Base-by-base conservation (phyloP, 345 rosid species). In the Litchi chinensis region DNA sequence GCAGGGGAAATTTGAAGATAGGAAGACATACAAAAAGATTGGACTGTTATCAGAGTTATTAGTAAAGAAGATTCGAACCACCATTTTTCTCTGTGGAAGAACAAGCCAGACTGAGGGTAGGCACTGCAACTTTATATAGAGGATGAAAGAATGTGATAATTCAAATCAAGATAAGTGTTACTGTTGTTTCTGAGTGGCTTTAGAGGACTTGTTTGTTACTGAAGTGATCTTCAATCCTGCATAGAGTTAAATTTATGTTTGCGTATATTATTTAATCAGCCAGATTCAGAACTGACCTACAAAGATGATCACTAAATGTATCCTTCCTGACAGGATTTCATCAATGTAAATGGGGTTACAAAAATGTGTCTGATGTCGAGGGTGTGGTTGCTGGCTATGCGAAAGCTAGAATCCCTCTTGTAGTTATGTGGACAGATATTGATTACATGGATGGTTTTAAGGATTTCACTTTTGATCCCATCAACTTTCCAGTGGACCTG, bases 401-500 rank as follows among this genome's bases (percentile, higher is more conserved):
- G 57, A 81, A 84, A 60, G 87, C 91, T 26, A 62, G 67, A 2
- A 88, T 88, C 28, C 65, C 28, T 60, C 65, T 60, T 60, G 65
- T 21, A 60, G 65, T 60, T 19, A 60, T 60, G 65, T 60, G 89
- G 91, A 83, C 87, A 0, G 91, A 88, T 63, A 88, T 88, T 50
- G 91, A 88, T 82, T 77, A 88, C 79, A 88, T 86, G 91, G 89
- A 86, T 67, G 87, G 54, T 18, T 86, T 68, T 32, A 86, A 85
- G 85, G 89, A 83, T 74, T 88, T 88, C 75, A 86, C 91, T 37
- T 84, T 88, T 39, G 87, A 88, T 71, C 88, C 89, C 8, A 21
- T 83, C 24, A 83, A 85, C 73, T 88, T 86, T 75, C 89, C 88
- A 0, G 63, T 15, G 26, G 82, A 83, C 10, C 50, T 56, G 56